phyloP scores from a whole-genome alignment of 2,329 filamentous ascomycete species.

The Ceratocystiopsis brevicomis region DNA sequence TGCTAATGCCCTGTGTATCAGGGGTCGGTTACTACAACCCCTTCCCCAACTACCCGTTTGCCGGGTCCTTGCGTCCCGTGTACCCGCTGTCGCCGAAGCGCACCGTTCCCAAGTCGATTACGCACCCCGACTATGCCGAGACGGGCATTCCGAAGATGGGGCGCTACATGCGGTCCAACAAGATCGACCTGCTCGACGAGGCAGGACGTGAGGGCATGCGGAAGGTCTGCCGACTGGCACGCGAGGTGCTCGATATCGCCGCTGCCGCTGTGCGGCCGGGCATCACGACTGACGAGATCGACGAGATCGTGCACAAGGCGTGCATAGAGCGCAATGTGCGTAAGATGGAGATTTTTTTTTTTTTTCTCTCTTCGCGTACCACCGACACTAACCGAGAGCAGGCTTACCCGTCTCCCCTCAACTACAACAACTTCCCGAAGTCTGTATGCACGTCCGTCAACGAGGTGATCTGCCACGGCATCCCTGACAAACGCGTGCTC shows the following conservation, averaged over 20 bases:
- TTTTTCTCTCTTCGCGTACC: too few species aligned
- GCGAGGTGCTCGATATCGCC: conserved; percentile 86
- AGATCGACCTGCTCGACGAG: conserved; percentile 65
- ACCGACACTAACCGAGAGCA: conserved; percentile 18
- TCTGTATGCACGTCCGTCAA: conserved; percentile 93
- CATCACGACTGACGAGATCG: conserved; percentile 87
- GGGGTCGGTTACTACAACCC: conserved; percentile 80
- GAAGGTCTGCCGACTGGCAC: conserved; percentile 68
- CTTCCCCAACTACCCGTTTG: conserved; percentile 71
- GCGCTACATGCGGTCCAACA: conserved; percentile 50
- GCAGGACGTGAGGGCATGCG: conserved; percentile 77
- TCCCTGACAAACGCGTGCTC: conserved; percentile 75
- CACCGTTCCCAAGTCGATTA: conserved; percentile 60
- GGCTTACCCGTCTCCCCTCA: conserved; percentile 88
- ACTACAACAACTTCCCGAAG: conserved; percentile 94
- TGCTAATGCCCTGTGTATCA: conserved; percentile 15
- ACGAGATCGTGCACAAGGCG: conserved; percentile 86
- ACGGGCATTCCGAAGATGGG: conserved; percentile 56
- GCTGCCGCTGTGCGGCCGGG: conserved; percentile 72
- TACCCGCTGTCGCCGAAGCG: conserved; percentile 64
- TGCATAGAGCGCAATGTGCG: conserved; percentile 81
- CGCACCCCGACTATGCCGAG: conserved; percentile 69
- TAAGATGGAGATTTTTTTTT: background rate
- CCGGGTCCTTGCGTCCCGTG: conserved; percentile 65
- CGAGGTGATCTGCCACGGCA: conserved; percentile 97